Conservation (phyloP, 768 basidiomycete species). For the Suillus hirtellus region DNA sequence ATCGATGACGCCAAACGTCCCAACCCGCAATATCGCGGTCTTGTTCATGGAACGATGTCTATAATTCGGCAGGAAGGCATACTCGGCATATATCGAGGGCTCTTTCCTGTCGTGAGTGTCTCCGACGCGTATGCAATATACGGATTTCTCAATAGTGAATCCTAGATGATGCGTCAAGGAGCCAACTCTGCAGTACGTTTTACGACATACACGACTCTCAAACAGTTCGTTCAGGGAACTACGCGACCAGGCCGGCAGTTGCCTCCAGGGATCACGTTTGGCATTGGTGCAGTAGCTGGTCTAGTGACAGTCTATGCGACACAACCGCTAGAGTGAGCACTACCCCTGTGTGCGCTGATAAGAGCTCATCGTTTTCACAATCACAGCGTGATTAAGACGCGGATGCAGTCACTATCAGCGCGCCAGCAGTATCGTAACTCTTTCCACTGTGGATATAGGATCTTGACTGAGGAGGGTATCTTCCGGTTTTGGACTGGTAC, state of each 20-base stretch:
- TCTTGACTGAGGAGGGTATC: constrained; percentile 91
- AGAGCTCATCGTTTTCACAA: neutral
- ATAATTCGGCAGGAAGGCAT: constrained; percentile 89
- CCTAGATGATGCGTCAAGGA: constrained; percentile 94
- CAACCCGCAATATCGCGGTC: constrained; percentile 81
- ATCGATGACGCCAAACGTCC: constrained; percentile 92
- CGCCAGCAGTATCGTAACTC: constrained; percentile 85
- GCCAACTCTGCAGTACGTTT: constrained; percentile 94
- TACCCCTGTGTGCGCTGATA: neutral
- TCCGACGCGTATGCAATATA: neutral
- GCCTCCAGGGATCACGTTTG: constrained; percentile 89
- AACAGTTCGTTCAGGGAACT: constrained; percentile 88
- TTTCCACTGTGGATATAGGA: constrained; percentile 93
- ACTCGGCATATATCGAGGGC: constrained; percentile 81
- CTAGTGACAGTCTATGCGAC: constrained; percentile 93
- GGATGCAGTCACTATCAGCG: constrained; percentile 94
- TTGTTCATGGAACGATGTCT: constrained; percentile 77
- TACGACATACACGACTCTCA: constrained; percentile 91
- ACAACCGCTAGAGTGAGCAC: constrained; percentile 76
- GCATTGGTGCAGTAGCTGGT: constrained; percentile 90
- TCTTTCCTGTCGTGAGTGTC: constrained; percentile 85
- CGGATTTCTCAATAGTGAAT: neutral
- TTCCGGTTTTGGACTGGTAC: constrained; percentile 96
- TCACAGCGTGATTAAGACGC: constrained; percentile 89
- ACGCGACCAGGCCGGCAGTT: constrained; percentile 72